Conservation (phyloP, 139 green algal genomes). For the Chlamydomonas eustigma region DNA sequence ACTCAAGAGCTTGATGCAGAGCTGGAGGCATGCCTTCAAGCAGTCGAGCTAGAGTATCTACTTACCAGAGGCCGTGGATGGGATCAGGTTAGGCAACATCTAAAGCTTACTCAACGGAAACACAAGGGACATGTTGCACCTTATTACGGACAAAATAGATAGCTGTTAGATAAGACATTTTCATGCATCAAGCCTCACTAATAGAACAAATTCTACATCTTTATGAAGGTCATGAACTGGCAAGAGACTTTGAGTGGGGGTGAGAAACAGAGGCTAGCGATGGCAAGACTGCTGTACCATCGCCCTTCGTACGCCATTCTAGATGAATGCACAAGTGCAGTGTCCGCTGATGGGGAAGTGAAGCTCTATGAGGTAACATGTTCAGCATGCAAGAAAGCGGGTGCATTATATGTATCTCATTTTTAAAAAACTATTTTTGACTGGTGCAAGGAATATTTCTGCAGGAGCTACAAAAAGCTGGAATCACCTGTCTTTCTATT, state of each 20-base stretch:
- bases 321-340: constrained; percentile 87
- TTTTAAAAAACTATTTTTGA: constrained; percentile 33
- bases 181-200: no score
- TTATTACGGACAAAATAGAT: no score
- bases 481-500: constrained; percentile 90
- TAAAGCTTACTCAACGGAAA: no score
- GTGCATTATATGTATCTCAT: constrained; percentile 87
- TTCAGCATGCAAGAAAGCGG: constrained; percentile 10
- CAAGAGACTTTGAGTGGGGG: constrained; percentile 78
- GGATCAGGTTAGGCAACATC: constrained; percentile 21
- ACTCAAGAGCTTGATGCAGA: constrained; percentile 31
- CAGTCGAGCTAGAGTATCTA: constrained; percentile 86
- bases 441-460: neutral
- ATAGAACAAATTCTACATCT: no score
- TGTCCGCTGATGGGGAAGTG: constrained; percentile 42
- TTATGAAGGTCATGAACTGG: constrained; percentile 55
- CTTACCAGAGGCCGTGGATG: constrained; percentile 43
- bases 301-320: constrained; percentile 76
- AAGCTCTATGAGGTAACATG: constrained; percentile 32
- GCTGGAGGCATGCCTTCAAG: constrained; percentile 58
- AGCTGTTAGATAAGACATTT: no score
- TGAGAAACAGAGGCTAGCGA: constrained; percentile 89
- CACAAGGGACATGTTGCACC: no score
- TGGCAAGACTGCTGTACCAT: constrained; percentile 89
- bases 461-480: constrained; percentile 51